phyloP scores from a whole-genome alignment of 768 basidiomycete species.

The Termitomyces sp. region DNA sequence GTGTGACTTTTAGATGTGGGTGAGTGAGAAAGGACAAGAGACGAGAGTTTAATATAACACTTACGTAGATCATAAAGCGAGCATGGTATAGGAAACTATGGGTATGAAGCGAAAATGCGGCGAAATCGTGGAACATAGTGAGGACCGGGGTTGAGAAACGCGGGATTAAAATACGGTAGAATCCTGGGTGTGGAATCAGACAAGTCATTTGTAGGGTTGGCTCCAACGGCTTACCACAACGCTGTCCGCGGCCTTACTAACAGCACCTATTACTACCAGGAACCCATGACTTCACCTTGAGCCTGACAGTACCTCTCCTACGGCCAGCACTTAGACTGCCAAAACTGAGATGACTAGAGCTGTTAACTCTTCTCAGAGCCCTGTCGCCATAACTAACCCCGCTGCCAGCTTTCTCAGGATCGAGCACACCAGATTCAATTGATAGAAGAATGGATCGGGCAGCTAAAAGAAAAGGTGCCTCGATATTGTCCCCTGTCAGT shows the following conservation, averaged over 20 bases:
- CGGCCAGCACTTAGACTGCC: constrained; percentile 74
- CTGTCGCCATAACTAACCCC: constrained; percentile 97
- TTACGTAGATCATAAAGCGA: constrained; percentile 17
- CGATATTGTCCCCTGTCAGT: constrained; percentile 87
- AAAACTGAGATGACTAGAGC: constrained; percentile 85
- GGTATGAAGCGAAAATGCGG: constrained; percentile 27
- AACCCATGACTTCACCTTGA: constrained; percentile 60
- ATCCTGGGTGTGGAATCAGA: background rate
- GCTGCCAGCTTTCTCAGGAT: constrained; percentile 92
- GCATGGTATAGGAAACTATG: constrained; percentile 35
- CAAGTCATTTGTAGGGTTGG: background rate
- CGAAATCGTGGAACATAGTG: constrained; percentile 2
- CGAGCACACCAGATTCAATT: constrained; percentile 86
- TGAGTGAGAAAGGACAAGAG: constrained; percentile 3
- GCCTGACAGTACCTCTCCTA: constrained; percentile 53
- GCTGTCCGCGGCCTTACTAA: constrained; percentile 25
- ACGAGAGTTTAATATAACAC: background rate
- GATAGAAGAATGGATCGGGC: constrained; percentile 86
- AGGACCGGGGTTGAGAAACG: constrained; percentile 1
- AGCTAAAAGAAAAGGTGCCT: constrained; percentile 86
- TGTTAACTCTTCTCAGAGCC: constrained; percentile 85
- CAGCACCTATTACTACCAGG: constrained; percentile 63
- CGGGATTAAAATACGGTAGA: background rate
- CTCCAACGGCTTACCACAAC: background rate
- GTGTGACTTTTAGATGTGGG: constrained; percentile 1